Percentiles rank a stretch among this genome's conserved stretches.
Evolutionary conservation across 306 rosid genomes (phyloP).

Genomic region (barrel medic (Medicago truncatula)): MtrunA17r5.0-ANR NC_053043.1:20689001-20689500

Average conservation of each 20-base stretch:
- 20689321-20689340: conserved; percentile 68
- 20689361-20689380: conserved; percentile 19
- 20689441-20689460: neutral
- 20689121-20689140: neutral
- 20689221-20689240: conserved; percentile 80
- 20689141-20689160: conserved; percentile 11
- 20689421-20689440: neutral
- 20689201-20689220: conserved; percentile 70
- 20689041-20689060: conserved; percentile 4
- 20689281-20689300: conserved; percentile 93
- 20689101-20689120: conserved; percentile 21
- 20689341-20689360: conserved; percentile 84
- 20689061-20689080: conserved; percentile 24
- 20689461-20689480: too few relatives aligned
- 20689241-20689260: conserved; percentile 87
- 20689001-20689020: conserved; percentile 19
- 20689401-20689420: conserved; percentile 13
- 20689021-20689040: conserved; percentile 13
- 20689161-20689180: conserved; percentile 17
- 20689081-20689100: conserved; percentile 6
- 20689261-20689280: conserved; percentile 88
- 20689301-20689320: conserved; percentile 93
- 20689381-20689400: conserved; percentile 29
- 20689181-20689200: conserved; percentile 24
- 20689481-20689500: neutral